Percentiles rank a stretch among this genome's conserved stretches.
Conservation (phyloP, 352 stramenopile genomes). For the Phytophthora idaei region DNA sequence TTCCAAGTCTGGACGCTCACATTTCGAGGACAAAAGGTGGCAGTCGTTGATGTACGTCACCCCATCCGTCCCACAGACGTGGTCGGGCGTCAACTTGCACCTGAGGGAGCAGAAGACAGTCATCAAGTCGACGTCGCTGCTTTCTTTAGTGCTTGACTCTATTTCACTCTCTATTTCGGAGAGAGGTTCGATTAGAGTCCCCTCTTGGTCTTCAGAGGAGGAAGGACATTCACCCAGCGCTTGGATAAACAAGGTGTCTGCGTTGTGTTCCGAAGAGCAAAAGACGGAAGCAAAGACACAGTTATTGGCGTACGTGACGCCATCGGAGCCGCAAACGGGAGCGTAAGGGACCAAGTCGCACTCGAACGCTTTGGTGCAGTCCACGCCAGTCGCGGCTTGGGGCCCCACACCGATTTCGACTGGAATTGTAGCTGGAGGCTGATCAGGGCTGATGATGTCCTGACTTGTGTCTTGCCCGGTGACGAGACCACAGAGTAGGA, state of each 20-base stretch:
- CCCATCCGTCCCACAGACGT: conserved; percentile 58
- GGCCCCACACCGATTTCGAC: conserved; percentile 12
- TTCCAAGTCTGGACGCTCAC: conserved; percentile 44
- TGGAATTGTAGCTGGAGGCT: background rate
- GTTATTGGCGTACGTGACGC: conserved; percentile 46
- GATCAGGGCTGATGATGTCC: background rate
- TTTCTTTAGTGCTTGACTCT: background rate
- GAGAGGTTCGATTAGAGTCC: background rate
- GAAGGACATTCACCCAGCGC: conserved; percentile 18
- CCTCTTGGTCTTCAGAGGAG: background rate
- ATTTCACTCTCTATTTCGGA: background rate
- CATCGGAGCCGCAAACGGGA: conserved; percentile 49
- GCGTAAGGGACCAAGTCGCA: conserved; percentile 19
- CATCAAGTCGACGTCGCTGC: conserved; percentile 14
- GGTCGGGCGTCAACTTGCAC: conserved; percentile 39
- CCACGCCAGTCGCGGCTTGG: conserved; percentile 13
- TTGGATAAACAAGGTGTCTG: conserved; percentile 26
- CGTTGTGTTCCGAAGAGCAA: conserved; percentile 13
- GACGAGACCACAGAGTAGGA: conserved; percentile 3
- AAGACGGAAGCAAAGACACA: conserved; percentile 35
- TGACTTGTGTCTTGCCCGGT: conserved; percentile 7
- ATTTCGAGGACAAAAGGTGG: conserved; percentile 53
- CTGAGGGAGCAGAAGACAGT: conserved; percentile 39
- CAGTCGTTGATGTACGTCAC: conserved; percentile 64
- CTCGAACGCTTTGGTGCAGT: conserved; percentile 22